A percentile compares a stretch with the other conserved stretches of the same genome.
Evolutionary conservation across 176 grass and related monocot genomes (phyloP).

Genomic region (Pontederia crassipes): DNA sequence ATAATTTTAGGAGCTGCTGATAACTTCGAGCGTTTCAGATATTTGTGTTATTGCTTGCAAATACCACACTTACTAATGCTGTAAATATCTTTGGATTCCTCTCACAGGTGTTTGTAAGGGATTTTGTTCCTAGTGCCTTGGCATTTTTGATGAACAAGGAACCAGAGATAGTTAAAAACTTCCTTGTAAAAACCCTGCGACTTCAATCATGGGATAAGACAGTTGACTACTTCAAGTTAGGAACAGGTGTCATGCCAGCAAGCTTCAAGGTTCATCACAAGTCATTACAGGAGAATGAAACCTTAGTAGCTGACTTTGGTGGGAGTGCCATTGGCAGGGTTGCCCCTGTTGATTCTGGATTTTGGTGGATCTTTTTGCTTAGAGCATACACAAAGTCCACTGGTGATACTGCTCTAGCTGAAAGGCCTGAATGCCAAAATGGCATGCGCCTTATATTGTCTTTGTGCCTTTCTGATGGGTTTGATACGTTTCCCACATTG

Average conservation of each 20-base stretch:
- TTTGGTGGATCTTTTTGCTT: slow-evolving; percentile 96
- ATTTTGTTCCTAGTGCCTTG: slow-evolving; percentile 81
- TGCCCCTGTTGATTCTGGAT: slow-evolving; percentile 83
- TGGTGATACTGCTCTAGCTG: slow-evolving; percentile 52
- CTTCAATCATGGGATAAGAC: slow-evolving; percentile 75
- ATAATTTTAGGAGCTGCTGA: neutral
- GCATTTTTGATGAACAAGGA: slow-evolving; percentile 69
- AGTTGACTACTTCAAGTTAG: slow-evolving; percentile 68
- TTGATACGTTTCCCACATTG: slow-evolving; percentile 90
- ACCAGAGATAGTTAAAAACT: slow-evolving; percentile 70
- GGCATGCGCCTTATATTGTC: slow-evolving; percentile 73
- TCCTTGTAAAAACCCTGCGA: slow-evolving; percentile 60
- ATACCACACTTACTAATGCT: neutral
- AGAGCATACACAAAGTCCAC: slow-evolving; percentile 68
- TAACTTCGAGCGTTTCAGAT: too few species aligned
- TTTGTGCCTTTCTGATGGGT: slow-evolving; percentile 82
- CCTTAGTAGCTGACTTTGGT: slow-evolving; percentile 81
- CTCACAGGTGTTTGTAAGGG: slow-evolving; percentile 81
- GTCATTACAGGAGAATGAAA: slow-evolving; percentile 32
- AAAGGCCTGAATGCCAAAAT: slow-evolving; percentile 48
- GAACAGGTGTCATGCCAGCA: slow-evolving; percentile 79
- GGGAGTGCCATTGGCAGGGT: slow-evolving; percentile 87
- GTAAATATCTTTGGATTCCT: neutral
- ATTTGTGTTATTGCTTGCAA: too few species aligned
- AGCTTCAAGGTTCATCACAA: slow-evolving; percentile 69